Base-by-base conservation (phyloP, 73 alveolate genomes). In the Durusdinium trenchii region DNA sequence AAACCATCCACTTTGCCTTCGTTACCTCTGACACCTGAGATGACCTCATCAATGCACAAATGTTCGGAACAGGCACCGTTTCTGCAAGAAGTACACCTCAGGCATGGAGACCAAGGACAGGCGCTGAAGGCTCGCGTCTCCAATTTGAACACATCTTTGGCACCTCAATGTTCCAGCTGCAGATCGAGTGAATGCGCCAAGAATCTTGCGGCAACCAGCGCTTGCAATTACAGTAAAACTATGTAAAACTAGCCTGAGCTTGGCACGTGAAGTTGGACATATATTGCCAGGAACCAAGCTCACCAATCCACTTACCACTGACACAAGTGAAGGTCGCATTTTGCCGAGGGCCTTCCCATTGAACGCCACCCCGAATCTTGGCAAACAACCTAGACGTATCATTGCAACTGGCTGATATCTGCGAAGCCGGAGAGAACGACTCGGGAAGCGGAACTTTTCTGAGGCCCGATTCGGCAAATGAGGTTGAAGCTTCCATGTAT, bases 301-400 rank as follows among this genome's bases (percentile, higher is more conserved):
- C 67, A 54, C 67, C 67, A 54, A 54, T 20, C 67, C 67, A 54
- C 20, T 54, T 20, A 54, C 67, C 67, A 54, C 67, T 54, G 67
- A 54, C 67, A 20, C 67, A 54, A 20, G 67, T 54, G 67, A 54
- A 54, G 67, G 20, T 54, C 30, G 30, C 20, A 20, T 20, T 54
- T 20, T 10, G 30, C 10, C 67, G 67, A 54, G 67, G 67, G 10
- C 67, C 67, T 20, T 54, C 30, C 67, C 67, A 54, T 20, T 54
- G 30, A 10, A 54, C 30, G 67, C 67, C 67, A 10, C 20, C 30
- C 30, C 67, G 20, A 20, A 14, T 20, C 67, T 10, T 54, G 67
- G 67, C 67, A 52, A 82, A 82, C 92, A 82, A 47, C 71, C 92
- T 67, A 36, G 92, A 82, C 2, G 92, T 82, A 36, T 18, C 60